phyloP scores from a whole-genome alignment of 306 rosid genomes.

The Vachellia pachyceras region DNA sequence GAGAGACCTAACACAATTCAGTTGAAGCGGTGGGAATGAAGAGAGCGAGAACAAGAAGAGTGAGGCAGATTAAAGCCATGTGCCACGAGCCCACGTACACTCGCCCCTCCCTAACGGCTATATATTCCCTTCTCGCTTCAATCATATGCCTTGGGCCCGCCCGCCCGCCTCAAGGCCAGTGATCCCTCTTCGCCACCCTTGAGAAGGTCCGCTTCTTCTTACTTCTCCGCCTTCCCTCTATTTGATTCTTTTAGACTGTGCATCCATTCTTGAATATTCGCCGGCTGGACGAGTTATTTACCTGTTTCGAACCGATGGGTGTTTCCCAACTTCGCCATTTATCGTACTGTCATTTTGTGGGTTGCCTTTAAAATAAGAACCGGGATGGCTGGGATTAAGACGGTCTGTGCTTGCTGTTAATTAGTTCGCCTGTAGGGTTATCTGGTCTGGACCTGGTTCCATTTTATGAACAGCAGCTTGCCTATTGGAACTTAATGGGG shows the following conservation, averaged over 20 bases:
- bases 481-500: not conserved
- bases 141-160: conserved; percentile 7
- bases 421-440: not conserved
- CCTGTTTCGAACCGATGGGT: not conserved
- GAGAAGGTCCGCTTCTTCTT: conserved; percentile 53
- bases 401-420: not conserved
- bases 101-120: not conserved
- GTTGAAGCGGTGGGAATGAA: too few species aligned
- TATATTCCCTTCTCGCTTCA: not conserved
- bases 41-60: too few species aligned
- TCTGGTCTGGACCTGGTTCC: not conserved
- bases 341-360: too few species aligned
- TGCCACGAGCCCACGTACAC: too few species aligned
- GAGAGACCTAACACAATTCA: too few species aligned
- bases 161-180: conserved; percentile 54
- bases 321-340: not conserved
- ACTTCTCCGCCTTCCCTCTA: not conserved
- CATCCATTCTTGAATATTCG: too few species aligned
- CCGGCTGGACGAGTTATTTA: not conserved
- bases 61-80: too few species aligned
- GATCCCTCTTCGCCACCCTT: conserved; percentile 68
- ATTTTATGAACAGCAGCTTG: not conserved
- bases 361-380: not conserved
- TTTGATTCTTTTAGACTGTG: not conserved
- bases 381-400: not conserved